Evolutionary conservation across 1,139 yeast species (phyloP).

Genomic region (Debaryomyces psychrophilus): DNA sequence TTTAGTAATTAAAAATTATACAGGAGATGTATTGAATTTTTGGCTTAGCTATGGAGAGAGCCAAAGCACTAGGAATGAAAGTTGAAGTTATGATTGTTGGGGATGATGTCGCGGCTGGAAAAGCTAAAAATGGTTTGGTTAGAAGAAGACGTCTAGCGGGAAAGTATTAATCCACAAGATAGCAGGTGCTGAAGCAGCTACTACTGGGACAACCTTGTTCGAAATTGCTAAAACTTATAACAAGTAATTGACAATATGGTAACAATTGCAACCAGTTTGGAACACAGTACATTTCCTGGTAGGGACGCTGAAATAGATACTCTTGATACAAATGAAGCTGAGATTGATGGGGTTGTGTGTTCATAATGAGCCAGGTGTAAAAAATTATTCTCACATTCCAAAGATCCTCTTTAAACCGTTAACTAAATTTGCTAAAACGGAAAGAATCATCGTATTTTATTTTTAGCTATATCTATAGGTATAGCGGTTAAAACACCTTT

Average conservation of each 20-base stretch:
- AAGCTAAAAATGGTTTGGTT: conserved; percentile 39
- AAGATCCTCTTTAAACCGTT: too few species aligned
- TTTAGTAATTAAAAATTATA: conserved; percentile 18
- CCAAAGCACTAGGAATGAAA: conserved; percentile 6
- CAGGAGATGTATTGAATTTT: conserved; percentile 24
- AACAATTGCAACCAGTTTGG: conserved; percentile 78
- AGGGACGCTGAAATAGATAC: conserved; percentile 26
- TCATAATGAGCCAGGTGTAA: conserved; percentile 80
- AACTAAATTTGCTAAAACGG: too few species aligned
- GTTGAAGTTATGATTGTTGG: conserved; percentile 24
- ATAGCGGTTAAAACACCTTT: too few species aligned
- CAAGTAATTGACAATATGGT: conserved; percentile 44
- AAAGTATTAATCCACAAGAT: conserved; percentile 38
- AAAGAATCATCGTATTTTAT: too few species aligned
- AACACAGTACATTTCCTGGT: conserved; percentile 79
- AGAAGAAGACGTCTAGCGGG: conserved; percentile 49
- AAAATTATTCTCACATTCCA: conserved; percentile 64
- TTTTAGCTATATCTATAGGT: too few species aligned
- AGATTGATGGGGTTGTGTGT: conserved; percentile 86
- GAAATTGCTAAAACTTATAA: not conserved
- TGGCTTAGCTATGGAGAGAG: conserved; percentile 21
- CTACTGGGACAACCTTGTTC: conserved; percentile 5
- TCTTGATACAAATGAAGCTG: conserved; percentile 51
- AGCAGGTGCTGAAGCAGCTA: conserved; percentile 30
- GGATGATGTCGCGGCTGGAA: conserved; percentile 46